A percentile compares a stretch with the other conserved stretches of the same genome.
phyloP scores from a whole-genome alignment of 345 rosid species.

The Citrus reticulata region DNA sequence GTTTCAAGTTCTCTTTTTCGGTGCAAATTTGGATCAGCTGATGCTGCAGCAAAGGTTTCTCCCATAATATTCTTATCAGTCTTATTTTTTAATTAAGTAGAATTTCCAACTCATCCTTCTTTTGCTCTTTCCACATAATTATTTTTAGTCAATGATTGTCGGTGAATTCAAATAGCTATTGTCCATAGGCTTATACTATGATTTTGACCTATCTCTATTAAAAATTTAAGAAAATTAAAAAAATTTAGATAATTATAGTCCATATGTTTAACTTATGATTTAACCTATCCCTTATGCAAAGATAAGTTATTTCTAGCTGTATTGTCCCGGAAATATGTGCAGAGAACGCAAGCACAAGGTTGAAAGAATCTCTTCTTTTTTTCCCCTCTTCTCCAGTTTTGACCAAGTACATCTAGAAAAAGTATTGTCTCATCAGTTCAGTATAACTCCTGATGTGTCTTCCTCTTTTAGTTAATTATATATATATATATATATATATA shows the following conservation, averaged over 20 bases:
- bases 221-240: not conserved
- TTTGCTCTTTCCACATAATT: not conserved
- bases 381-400: not conserved
- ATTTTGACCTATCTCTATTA: not conserved
- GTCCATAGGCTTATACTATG: not conserved
- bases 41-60: conserved; percentile 76
- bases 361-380: not conserved
- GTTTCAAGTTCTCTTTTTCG: conserved; percentile 53
- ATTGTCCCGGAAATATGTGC: not conserved
- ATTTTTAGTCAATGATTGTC: not conserved
- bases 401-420: not conserved
- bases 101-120: not conserved
- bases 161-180: not conserved
- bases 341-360: not conserved
- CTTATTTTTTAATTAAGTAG: not conserved
- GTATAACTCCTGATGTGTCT: not conserved
- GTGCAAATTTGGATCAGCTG: conserved; percentile 68
- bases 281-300: not conserved
- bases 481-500: too few relatives aligned
- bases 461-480: conserved; percentile 3
- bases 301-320: not conserved
- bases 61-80: not conserved
- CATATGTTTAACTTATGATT: not conserved
- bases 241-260: not conserved
- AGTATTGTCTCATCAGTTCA: not conserved